phyloP scores from a whole-genome alignment of 441 rosid species.

The Geranium incanum region DNA sequence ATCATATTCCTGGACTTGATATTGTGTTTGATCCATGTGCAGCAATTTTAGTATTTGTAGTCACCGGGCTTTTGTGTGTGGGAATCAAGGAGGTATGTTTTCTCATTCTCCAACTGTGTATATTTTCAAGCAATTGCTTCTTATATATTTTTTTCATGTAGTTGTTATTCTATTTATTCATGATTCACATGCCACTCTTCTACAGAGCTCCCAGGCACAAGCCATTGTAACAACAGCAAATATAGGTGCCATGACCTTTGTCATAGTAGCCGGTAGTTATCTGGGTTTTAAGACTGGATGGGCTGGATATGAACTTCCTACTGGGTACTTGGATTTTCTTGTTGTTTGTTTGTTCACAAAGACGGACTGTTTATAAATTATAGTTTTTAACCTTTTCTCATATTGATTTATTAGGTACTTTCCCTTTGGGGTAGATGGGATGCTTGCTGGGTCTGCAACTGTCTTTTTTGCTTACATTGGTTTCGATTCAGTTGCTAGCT shows the following conservation, averaged over 20 bases:
- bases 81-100: constrained; percentile 89
- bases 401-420: constrained; percentile 43
- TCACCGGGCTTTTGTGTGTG: constrained; percentile 80
- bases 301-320: constrained; percentile 80
- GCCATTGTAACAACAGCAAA: constrained; percentile 65
- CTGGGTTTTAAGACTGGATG: constrained; percentile 88
- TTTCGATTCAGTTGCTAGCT: constrained; percentile 94
- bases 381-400: background rate
- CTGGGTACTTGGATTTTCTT: constrained; percentile 50
- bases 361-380: constrained; percentile 12
- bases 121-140: constrained; percentile 1
- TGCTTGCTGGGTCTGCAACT: constrained; percentile 95
- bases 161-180: constrained; percentile 6
- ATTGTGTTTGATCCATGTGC: constrained; percentile 90
- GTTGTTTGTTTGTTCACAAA: constrained; percentile 2
- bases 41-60: constrained; percentile 64
- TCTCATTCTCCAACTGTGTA: background rate
- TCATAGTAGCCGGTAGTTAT: constrained; percentile 75
- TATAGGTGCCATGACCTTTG: constrained; percentile 76
- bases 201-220: constrained; percentile 86
- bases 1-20: constrained; percentile 68
- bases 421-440: constrained; percentile 85
- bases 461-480: constrained; percentile 95
- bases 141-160: background rate
- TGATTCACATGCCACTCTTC: constrained; percentile 10